Base-by-base conservation (phyloP, 257 asterid species). In the Przewalskia tangutica region DNA sequence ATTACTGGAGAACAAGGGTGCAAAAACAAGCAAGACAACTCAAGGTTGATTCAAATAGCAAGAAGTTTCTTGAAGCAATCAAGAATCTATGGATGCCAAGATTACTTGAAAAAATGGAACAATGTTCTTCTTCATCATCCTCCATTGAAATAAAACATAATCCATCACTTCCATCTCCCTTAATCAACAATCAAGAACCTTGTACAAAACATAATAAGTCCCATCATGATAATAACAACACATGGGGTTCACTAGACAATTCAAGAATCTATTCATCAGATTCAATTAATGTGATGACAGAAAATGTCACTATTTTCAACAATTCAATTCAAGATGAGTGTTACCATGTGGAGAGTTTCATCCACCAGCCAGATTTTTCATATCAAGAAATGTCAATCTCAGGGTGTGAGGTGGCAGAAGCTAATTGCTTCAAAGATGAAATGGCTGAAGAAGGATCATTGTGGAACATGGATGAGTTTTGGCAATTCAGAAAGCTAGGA, bases 1-100 rank as follows among this genome's bases (percentile, higher is more conserved):
- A 93, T 9, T 94, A 94, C 70, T 94, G 98, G 98, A 86, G 98
- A 81, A 94, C 98, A 13, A 85, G 97, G 85, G 97, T 94, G 54
- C 95, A 94, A 44, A 94, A 94, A 78, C 98, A 94, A 84, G 98
- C 98, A 0, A 84, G 94, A 20, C 97, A 93, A 40, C 89, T 94
- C 0, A 94, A 93, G 51, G 81, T 91, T 17, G 97, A 94, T 86
- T 91, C 94, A 23, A 91, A 94, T 77, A 94, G 97, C 91, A 86
- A 85, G 38, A 91, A 86, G 64, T 94, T 94, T 83, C 87, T 92
- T 11, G 95, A 93, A 79, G 90, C 92, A 5, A 85, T 94, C 53
- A 90, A 90, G 82, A 77, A 79, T 34, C 87, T 85, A 73, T 94
- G 97, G 98, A 89, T 89, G 89, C 98, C 97, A 10, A 89, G 92